Conservation (phyloP, 805 yeast species). For the Kluyveromyces nonfermentans region DNA sequence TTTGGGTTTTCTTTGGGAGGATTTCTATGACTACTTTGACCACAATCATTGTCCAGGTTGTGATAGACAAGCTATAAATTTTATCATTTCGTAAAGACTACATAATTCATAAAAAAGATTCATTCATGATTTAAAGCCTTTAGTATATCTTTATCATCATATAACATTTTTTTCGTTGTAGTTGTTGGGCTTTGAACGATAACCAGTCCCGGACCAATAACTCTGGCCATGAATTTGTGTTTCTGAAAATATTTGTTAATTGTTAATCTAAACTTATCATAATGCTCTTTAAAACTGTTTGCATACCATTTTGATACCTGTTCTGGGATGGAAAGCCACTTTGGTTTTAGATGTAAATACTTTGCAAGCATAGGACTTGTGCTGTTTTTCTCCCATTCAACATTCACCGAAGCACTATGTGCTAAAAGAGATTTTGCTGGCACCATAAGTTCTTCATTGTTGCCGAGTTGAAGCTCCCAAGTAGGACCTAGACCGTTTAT, state of each 20-base stretch:
- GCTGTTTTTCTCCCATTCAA: slow-evolving; percentile 7
- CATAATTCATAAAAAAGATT: neutral
- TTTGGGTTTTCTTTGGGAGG: slow-evolving; percentile 43
- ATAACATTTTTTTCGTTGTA: neutral
- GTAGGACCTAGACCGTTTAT: slow-evolving; percentile 26
- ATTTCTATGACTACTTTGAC: neutral
- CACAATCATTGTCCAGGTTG: neutral
- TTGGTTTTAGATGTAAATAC: neutral
- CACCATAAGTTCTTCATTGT: slow-evolving; percentile 19
- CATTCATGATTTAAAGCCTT: slow-evolving; percentile 3
- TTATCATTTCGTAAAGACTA: neutral
- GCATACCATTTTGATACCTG: slow-evolving; percentile 3
- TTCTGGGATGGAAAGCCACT: slow-evolving; percentile 5
- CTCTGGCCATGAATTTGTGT: slow-evolving; percentile 16
- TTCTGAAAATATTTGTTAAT: slow-evolving; percentile 10
- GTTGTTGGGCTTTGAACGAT: slow-evolving; percentile 15
- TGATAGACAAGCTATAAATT: neutral
- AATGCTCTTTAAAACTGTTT: slow-evolving; percentile 4
- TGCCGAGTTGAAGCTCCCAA: slow-evolving; percentile 16
- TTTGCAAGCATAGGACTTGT: slow-evolving; percentile 2
- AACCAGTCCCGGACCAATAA: slow-evolving; percentile 27
- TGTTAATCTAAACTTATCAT: slow-evolving; percentile 9
- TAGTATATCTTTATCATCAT: slow-evolving; percentile 8
- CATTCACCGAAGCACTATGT: slow-evolving; percentile 6
- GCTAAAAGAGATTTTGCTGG: slow-evolving; percentile 16